Evolutionary conservation across 2,329 filamentous ascomycete genomes (phyloP).

Genomic region (Truncatella angustata): DNA sequence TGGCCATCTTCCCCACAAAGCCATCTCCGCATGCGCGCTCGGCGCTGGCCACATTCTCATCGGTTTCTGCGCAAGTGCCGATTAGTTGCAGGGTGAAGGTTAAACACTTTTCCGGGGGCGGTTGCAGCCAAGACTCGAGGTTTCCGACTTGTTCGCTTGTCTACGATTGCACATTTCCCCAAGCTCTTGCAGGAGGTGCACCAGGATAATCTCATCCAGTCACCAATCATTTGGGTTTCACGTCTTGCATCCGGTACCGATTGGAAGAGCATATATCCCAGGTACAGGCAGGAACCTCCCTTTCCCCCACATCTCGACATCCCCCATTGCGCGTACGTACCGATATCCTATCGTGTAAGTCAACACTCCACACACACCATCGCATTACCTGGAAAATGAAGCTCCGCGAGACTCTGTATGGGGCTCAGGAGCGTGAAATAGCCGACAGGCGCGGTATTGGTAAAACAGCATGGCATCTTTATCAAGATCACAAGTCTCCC

Average conservation of each 20-base stretch:
- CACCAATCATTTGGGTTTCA: neutral
- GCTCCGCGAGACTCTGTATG: neutral
- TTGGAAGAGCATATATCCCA: conserved; percentile 1
- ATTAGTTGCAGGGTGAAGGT: neutral
- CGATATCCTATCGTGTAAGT: neutral
- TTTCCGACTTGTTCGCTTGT: no score
- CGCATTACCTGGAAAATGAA: neutral
- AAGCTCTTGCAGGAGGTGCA: no score
- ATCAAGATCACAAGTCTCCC: no score
- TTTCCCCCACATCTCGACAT: neutral
- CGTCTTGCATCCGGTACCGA: neutral
- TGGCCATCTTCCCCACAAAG: neutral
- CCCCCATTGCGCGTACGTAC: no score
- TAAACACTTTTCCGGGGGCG: neutral
- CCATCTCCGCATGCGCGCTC: neutral
- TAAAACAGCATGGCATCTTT: no score
- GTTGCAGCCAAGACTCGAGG: no score
- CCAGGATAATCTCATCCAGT: no score
- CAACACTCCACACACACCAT: neutral
- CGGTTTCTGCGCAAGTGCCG: neutral
- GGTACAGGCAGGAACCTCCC: neutral
- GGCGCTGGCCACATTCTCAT: neutral
- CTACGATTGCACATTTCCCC: no score
- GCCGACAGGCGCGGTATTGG: no score
- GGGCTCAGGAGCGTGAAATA: neutral